Base-by-base conservation (phyloP, 2,329 filamentous ascomycete species). In the Lasiodiplodia citricola region DNA sequence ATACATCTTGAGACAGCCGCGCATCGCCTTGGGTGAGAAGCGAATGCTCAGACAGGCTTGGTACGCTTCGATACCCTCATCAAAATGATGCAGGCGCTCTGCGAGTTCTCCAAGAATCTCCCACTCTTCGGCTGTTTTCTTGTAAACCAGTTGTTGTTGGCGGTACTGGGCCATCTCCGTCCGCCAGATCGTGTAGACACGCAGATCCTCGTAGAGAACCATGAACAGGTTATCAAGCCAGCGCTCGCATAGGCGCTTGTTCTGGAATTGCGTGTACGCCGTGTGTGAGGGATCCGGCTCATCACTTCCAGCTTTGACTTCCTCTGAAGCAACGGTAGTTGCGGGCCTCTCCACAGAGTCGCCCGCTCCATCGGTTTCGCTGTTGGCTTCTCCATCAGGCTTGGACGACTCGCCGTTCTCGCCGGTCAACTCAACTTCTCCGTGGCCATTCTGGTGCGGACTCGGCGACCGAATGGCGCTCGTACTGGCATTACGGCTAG, bases 221-320 rank as follows among this genome's bases (percentile, higher is more conserved):
- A 99, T 99, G 83, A 99, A 99, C 25, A 99, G 87, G 75, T 97
- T 98, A 81, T 99, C 96, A 2, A 99, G 87, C 96, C 96, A 99
- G 73, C 96, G 90, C 81, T 99, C 96, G 76, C 96, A 99, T 1
- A 99, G 88, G 0, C 96, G 91, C 83, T 99, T 99, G 81, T 97
- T 97, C 78, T 96, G 96, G 77, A 99, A 93, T 74, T 95, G 92
- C 7, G 94, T 94, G 73, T 97, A 92, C 73, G 92, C 87, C 68
- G 91, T 87, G 72, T 93, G 90, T 6, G 88, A 87, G 35, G 88
- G 85, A 69, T 90, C 86, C 5, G 56, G 64, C 73, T 91, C 90
- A 73, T 95, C 92, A 60, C 84, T 87, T 56, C 92, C 92, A 10
- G 88, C 88, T 78, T 94, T 95, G 68, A 91, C 88, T 70, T 92